Conservation (phyloP, 352 stramenopile species). For the Thalassiosira delicatula region DNA sequence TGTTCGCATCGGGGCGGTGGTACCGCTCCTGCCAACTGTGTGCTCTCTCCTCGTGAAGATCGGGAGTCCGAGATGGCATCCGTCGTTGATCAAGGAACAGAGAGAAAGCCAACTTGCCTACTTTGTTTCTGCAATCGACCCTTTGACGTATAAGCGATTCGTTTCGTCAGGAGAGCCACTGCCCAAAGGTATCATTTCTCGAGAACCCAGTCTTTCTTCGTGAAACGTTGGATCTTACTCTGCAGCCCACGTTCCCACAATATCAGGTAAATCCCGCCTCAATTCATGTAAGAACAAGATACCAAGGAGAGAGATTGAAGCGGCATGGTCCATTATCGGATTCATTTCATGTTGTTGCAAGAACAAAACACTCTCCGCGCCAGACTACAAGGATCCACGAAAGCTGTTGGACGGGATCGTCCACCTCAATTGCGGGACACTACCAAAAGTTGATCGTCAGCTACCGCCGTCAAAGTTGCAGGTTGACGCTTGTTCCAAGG, state of each 20-base stretch:
- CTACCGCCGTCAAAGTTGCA: slow-evolving; percentile 33
- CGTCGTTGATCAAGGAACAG: slow-evolving; percentile 40
- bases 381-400: no score
- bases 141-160: slow-evolving; percentile 49
- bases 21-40: slow-evolving; percentile 42
- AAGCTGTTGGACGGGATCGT: slow-evolving; percentile 38
- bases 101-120: slow-evolving; percentile 41
- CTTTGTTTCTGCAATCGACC: slow-evolving; percentile 58
- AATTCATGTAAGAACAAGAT: no score
- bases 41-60: slow-evolving; percentile 35
- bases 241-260: no score
- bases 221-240: no score
- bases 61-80: slow-evolving; percentile 31
- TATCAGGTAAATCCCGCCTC: no score
- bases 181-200: no score
- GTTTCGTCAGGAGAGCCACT: no score
- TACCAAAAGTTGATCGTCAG: slow-evolving; percentile 27
- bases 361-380: no score
- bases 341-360: no score
- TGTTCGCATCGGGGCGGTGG: slow-evolving; percentile 34
- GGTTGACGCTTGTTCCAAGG: slow-evolving; percentile 39
- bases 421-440: slow-evolving; percentile 38
- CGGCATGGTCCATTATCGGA: no score
- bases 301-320: no score
- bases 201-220: no score